Evolutionary conservation across 129 eudicot species (phyloP).

Genomic region (carrot (Daucus carota)): DNA sequence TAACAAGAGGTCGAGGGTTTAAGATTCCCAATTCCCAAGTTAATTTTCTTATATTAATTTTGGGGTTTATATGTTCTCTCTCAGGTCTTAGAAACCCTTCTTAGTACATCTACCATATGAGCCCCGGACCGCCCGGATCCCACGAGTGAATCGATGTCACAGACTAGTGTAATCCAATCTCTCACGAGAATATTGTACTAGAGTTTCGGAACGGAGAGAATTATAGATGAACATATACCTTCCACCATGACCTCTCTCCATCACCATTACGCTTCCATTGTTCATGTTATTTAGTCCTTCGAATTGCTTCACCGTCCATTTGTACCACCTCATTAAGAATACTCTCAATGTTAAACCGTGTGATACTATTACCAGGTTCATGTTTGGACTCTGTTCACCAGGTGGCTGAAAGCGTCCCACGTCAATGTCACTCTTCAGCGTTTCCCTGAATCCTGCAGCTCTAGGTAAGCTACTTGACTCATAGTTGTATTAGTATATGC

Average conservation of each 20-base stretch:
- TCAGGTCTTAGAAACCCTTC: background rate
- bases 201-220: background rate
- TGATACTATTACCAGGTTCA: constrained; percentile 75
- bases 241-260: constrained; percentile 85
- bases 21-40: background rate
- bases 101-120: no score
- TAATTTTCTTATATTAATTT: no score
- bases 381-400: constrained; percentile 70
- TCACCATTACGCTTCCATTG: constrained; percentile 57
- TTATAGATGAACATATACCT: constrained; percentile 21
- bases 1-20: background rate
- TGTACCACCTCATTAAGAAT: constrained; percentile 86
- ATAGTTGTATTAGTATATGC: background rate
- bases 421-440: constrained; percentile 68
- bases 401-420: constrained; percentile 87
- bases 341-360: constrained; percentile 70
- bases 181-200: background rate
- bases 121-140: no score
- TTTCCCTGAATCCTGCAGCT: constrained; percentile 71
- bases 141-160: no score
- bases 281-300: constrained; percentile 61
- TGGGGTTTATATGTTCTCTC: background rate
- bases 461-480: background rate
- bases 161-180: background rate
- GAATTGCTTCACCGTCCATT: constrained; percentile 84